These are phyloP conservation scores for Trichoderma afroharzianum DNA, from an alignment of 2,329 filamentous ascomycete genomes.

Conservation along the genomic window DNA sequence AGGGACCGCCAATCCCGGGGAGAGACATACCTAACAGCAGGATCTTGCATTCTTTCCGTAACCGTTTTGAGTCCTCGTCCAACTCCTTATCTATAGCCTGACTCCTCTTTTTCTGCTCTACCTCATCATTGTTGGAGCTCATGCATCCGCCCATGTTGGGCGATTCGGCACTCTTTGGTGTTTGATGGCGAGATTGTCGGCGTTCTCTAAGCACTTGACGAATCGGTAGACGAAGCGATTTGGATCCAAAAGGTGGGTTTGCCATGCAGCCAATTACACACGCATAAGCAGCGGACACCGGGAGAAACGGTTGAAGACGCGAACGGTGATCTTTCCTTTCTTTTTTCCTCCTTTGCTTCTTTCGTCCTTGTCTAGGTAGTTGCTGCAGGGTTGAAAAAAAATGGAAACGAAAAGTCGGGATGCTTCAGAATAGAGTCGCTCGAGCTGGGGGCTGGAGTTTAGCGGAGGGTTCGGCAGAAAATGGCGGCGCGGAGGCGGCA, in stretches of 20 bases:
- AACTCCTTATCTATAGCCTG: slow-evolving; percentile 91
- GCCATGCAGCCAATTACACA: slow-evolving; percentile 17
- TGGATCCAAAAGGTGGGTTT: slow-evolving; percentile 16
- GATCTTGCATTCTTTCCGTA: slow-evolving; percentile 98
- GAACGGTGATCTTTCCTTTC: not conserved
- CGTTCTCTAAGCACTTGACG: slow-evolving; percentile 14
- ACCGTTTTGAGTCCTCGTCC: slow-evolving; percentile 88
- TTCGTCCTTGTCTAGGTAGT: not conserved
- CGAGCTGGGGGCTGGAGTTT: slow-evolving; percentile 8
- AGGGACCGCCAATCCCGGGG: not conserved
- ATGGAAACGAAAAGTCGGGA: slow-evolving; percentile 9
- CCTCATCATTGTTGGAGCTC: slow-evolving; percentile 82
- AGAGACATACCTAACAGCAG: slow-evolving; percentile 73
- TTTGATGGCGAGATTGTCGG: slow-evolving; percentile 9
- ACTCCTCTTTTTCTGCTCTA: slow-evolving; percentile 91
- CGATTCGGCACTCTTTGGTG: slow-evolving; percentile 13
- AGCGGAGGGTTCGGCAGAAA: slow-evolving; percentile 17
- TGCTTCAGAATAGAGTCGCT: slow-evolving; percentile 1
- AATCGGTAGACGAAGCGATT: slow-evolving; percentile 17
- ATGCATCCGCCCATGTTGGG: slow-evolving; percentile 85
- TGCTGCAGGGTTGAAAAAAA: not conserved
- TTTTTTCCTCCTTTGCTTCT: not conserved
- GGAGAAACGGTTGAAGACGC: not conserved
- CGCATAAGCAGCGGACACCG: slow-evolving; percentile 7
- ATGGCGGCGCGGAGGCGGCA: slow-evolving; percentile 11